These are phyloP conservation scores for Ceraceosorus guamensis DNA, from an alignment of 1,284 basidiomycete genomes.

Conservation along the genomic window DNA sequence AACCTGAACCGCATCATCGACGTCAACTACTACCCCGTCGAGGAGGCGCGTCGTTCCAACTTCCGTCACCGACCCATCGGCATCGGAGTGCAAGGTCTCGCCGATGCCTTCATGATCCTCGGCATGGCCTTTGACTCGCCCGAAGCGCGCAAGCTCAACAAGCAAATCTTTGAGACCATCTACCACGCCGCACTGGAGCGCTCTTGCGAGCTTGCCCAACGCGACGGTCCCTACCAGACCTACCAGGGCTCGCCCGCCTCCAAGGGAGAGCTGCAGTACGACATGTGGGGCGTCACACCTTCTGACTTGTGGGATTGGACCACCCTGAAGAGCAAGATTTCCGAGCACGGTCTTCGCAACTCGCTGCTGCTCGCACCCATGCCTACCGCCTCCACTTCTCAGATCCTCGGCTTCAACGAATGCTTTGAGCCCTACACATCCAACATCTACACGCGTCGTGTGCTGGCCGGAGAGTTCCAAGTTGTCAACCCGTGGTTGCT, in stretches of 20 bases:
- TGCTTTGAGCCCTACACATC: conserved; percentile 96
- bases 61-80: conserved; percentile 97
- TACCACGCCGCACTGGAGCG: conserved; percentile 93
- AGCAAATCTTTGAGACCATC: conserved; percentile 98
- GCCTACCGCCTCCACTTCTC: conserved; percentile 97
- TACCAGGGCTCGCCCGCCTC: conserved; percentile 86
- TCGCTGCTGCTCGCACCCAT: conserved; percentile 92
- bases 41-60: conserved; percentile 84
- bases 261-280: conserved; percentile 83
- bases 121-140: conserved; percentile 90
- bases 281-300: conserved; percentile 89
- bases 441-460: conserved; percentile 97
- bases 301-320: conserved; percentile 94
- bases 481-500: conserved; percentile 97
- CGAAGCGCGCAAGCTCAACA: conserved; percentile 79
- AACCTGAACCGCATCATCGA: conserved; percentile 96
- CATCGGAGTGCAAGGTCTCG: conserved; percentile 94
- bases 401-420: conserved; percentile 97
- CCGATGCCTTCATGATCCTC: conserved; percentile 95
- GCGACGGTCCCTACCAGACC: conserved; percentile 79
- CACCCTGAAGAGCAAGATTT: conserved; percentile 77
- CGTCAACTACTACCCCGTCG: conserved; percentile 83
- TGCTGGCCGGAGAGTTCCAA: conserved; percentile 99
- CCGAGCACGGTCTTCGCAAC: conserved; percentile 79
- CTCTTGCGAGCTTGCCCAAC: conserved; percentile 77